phyloP scores from a whole-genome alignment of 106 monocot species.

The Triglochin maritima region DNA sequence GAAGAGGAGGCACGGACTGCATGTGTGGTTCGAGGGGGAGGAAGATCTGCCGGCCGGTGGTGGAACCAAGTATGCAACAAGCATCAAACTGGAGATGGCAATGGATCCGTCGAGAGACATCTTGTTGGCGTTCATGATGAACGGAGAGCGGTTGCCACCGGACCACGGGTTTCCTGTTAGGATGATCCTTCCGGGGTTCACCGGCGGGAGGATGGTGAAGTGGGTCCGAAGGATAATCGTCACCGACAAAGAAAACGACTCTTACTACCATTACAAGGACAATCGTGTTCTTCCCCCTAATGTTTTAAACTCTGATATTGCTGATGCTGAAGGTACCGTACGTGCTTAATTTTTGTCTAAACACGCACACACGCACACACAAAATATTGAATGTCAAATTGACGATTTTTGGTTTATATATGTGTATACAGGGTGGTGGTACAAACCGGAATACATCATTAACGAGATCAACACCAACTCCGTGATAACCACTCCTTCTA shows the following conservation, averaged over 20 bases:
- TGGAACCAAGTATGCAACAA: slow-evolving; percentile 86
- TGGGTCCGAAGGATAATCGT: slow-evolving; percentile 77
- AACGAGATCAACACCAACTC: slow-evolving; percentile 97
- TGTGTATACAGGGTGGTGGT: slow-evolving; percentile 95
- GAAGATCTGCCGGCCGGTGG: slow-evolving; percentile 88
- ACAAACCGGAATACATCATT: slow-evolving; percentile 95
- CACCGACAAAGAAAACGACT: slow-evolving; percentile 42
- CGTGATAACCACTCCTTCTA: slow-evolving; percentile 77
- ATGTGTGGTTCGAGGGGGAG: slow-evolving; percentile 91
- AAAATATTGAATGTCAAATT: not conserved
- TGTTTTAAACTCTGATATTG: slow-evolving; percentile 60
- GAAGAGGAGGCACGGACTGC: slow-evolving; percentile 14
- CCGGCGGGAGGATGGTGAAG: slow-evolving; percentile 95
- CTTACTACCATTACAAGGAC: slow-evolving; percentile 72
- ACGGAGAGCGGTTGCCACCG: slow-evolving; percentile 61
- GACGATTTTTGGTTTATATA: too few relatives aligned
- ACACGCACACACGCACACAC: too few relatives aligned
- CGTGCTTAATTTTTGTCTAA: too few relatives aligned
- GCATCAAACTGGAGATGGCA: slow-evolving; percentile 58
- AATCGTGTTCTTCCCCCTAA: slow-evolving; percentile 75
- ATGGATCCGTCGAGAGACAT: slow-evolving; percentile 77
- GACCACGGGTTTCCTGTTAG: slow-evolving; percentile 91
- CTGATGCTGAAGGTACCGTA: slow-evolving; percentile 46
- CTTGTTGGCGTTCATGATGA: slow-evolving; percentile 87
- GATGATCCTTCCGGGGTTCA: slow-evolving; percentile 81